These are phyloP conservation scores for Conticribra guillardii DNA, from an alignment of 108 stramenopile species.

Conservation along the genomic window DNA sequence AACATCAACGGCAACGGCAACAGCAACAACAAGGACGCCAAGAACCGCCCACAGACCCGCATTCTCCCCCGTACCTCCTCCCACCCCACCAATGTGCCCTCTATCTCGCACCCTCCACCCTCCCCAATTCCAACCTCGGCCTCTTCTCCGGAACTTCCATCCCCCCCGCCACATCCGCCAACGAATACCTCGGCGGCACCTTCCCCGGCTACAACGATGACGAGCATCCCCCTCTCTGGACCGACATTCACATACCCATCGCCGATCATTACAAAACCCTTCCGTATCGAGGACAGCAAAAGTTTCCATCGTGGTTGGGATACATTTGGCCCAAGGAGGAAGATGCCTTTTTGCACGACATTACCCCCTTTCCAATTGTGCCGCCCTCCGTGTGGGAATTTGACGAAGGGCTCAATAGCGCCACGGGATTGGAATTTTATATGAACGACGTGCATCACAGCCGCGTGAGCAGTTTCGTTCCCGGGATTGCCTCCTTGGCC, in stretches of 20 bases:
- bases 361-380: conserved; percentile 16
- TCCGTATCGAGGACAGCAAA: conserved; percentile 57
- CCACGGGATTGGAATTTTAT: conserved; percentile 33
- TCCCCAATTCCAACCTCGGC: conserved; percentile 44
- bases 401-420: conserved; percentile 33
- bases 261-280: conserved; percentile 53
- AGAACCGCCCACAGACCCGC: no score
- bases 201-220: conserved; percentile 29
- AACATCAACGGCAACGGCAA: no score
- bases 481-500: conserved; percentile 51
- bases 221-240: conserved; percentile 30
- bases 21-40: no score
- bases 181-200: conserved; percentile 27
- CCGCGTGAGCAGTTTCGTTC: conserved; percentile 31
- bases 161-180: conserved; percentile 15
- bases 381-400: conserved; percentile 13
- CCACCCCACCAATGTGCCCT: conserved; percentile 31
- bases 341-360: conserved; percentile 10
- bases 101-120: conserved; percentile 50
- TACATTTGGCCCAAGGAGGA: conserved; percentile 51
- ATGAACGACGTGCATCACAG: conserved; percentile 28
- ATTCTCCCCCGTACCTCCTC: no score
- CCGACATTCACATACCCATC: conserved; percentile 56
- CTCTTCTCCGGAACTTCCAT: conserved; percentile 35
- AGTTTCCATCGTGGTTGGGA: conserved; percentile 49